These are phyloP conservation scores for Mycena alexandri DNA, from an alignment of 768 basidiomycete species.

Conservation along the genomic window DNA sequence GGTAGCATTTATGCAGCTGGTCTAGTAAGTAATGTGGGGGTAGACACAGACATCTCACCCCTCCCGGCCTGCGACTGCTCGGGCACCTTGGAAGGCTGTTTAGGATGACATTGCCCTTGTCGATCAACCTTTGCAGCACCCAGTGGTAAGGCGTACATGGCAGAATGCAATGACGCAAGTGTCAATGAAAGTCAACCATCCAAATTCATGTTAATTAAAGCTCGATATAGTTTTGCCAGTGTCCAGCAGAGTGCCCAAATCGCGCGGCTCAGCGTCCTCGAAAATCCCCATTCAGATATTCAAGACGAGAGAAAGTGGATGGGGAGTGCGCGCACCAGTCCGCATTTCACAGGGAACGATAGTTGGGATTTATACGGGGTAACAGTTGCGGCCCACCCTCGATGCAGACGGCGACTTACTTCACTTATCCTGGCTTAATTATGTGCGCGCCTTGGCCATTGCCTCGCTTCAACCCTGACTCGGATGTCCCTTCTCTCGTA, in stretches of 20 bases:
- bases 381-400: background rate
- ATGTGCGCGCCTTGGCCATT: no score
- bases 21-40: no score
- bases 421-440: no score
- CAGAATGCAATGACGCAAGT: conserved; percentile 41
- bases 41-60: no score
- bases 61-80: no score
- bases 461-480: no score
- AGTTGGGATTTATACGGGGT: conserved; percentile 45
- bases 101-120: no score
- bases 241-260: conserved; percentile 36
- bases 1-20: no score
- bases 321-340: conserved; percentile 42
- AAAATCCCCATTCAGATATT: conserved; percentile 41
- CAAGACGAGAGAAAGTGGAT: conserved; percentile 40
- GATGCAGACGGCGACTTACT: no score
- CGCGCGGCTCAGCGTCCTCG: conserved; percentile 42
- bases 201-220: background rate
- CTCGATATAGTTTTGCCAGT: conserved; percentile 31
- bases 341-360: conserved; percentile 37
- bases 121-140: no score
- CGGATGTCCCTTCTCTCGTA: background rate
- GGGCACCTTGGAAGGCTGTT: no score
- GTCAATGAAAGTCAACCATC: background rate
- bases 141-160: conserved; percentile 4